A percentile compares a stretch with the other conserved stretches of the same genome.
Evolutionary conservation across 805 yeast genomes (phyloP).

Genomic region (Priceomyces melissophilus): DNA sequence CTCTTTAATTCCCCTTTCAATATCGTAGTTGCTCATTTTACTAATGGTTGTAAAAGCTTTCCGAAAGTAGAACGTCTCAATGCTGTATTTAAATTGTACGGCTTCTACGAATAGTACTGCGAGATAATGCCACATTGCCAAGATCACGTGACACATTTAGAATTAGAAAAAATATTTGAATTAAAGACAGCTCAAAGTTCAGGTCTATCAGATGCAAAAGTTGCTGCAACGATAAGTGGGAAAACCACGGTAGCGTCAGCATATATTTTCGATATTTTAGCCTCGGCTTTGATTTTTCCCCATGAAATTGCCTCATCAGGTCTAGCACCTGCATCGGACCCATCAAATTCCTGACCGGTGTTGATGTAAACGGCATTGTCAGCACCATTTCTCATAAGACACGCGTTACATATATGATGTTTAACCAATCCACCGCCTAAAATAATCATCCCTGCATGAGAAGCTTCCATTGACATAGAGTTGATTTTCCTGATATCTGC

Average conservation of each 20-base stretch:
- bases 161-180: too few relatives aligned
- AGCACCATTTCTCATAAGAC: conserved; percentile 99
- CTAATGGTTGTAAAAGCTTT: too few relatives aligned
- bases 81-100: too few relatives aligned
- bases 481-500: conserved; percentile 90
- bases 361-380: conserved; percentile 96
- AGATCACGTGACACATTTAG: too few relatives aligned
- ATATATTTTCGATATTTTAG: conserved; percentile 84
- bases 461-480: conserved; percentile 92
- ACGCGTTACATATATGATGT: conserved; percentile 97
- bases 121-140: too few relatives aligned
- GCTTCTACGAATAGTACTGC: too few relatives aligned
- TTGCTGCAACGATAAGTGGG: conserved; percentile 96
- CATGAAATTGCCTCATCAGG: conserved; percentile 98
- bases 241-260: conserved; percentile 94
- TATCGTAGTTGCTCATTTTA: too few relatives aligned
- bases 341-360: conserved; percentile 98
- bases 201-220: conserved; percentile 64
- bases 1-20: too few relatives aligned
- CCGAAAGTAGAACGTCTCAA: too few relatives aligned
- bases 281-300: conserved; percentile 98
- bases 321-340: conserved; percentile 98
- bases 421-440: conserved; percentile 95
- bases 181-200: too few relatives aligned
- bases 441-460: conserved; percentile 91